Evolutionary conservation across 441 rosid genomes (phyloP), one percentile per base, ranked within the genome.

Genomic region (Arabidopsis hybrid): DNA sequence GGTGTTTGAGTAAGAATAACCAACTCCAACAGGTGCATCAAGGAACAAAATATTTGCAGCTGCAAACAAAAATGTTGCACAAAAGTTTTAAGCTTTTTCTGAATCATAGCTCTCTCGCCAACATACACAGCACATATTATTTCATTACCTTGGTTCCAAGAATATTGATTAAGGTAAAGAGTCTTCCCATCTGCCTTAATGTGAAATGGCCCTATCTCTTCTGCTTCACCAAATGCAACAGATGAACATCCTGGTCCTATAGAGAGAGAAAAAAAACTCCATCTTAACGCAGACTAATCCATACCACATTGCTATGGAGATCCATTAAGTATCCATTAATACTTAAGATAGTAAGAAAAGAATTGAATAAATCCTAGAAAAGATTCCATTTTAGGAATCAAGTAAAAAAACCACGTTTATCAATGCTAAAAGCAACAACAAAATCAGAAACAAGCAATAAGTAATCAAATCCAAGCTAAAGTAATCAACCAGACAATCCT

Each of bases 191-290:
- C 97, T 45, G 87, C 38, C 66, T 50, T 79, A 60, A 95, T 88
- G 74, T 89, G 99, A 69, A 95, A 95, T 1, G 99, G 97, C 50
- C 97, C 97, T 17, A 95, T 84, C 83, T 95, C 99, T 82, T 92
- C 97, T 17, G 99, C 97, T 86, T 83, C 85, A 35, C 97, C 99
- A 79, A 52, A 95, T 53, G 87, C 99, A 80, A 95, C 81, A 13
- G 99, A 92, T 42, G 99, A 92, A 79, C 97, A 95, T 68, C 99
- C 99, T 62, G 99, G 99, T 59, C 99, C 99, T 95, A 64, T 39
- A 64, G 40, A 55, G 69, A 50, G 67, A 59, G 9, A 58, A 39
- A 9, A 50, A 34, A 62, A 42, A 42, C 29, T 57, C 35, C 10
- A 52, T 46, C 35, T 36, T 50, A 68, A 56, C 36, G 7, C 34